Base-by-base conservation (phyloP, 257 asterid species). In the Nicotiana otophora region DNA sequence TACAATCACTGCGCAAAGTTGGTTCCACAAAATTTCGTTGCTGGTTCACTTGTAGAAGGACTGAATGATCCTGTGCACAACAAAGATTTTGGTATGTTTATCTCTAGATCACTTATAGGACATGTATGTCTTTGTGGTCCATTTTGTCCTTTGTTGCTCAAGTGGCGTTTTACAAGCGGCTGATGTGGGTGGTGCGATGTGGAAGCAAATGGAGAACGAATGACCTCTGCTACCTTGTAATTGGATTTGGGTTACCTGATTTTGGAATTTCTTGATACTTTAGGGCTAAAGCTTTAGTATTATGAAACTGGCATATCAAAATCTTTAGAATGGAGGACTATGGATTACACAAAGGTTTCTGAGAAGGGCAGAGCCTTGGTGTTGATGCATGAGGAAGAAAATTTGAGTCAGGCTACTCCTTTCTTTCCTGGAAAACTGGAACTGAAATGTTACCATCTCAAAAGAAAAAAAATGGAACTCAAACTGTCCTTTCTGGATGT, bases 31-130 rank as follows among this genome's bases (percentile, higher is more conserved):
- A 88, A 85, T 83, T 95, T 95, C 85, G 84, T 95, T 85, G 91
- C 93, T 80, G 97, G 97, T 79, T 94, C 99, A 82, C 90, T 95
- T 58, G 83, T 92, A 84, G 91, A 79, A 82, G 99, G 94, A 83
- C 85, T 95, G 88, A 92, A 95, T 85, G 99, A 95, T 90, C 97
- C 98, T 69, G 98, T 92, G 88, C 97, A 93, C 89, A 97, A 95
- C 89, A 90, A 80, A 85, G 97, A 90, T 86, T 95, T 95, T 89
- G 99, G 99, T 95, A 77, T 36, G 98, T 91, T 86, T 76, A 67
- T 81, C 58, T 20, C 20, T 70, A 42, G 20, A 70, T 70, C 81
- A 84, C 83, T 31, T 86, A n/a, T 62, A 53, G 72, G 46, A 5
- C 77, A 64, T 80, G 67, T 74, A 34, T 63, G 61, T 58, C 58